Base-by-base conservation (phyloP, 768 basidiomycete genomes). In the Suillus subalutaceus region DNA sequence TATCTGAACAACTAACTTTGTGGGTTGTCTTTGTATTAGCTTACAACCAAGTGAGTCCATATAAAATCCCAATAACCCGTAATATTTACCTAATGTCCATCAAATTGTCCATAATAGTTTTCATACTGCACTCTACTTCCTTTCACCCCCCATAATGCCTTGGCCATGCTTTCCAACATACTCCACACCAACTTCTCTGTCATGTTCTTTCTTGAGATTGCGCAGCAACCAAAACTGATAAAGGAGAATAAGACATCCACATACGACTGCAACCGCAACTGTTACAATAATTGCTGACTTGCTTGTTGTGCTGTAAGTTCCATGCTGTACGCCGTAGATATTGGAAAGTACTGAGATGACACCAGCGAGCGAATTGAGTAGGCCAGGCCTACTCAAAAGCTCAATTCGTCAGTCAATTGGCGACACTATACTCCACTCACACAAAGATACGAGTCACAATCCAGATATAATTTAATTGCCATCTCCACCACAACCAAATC, bases 401-500 rank as follows among this genome's bases (percentile, higher is more conserved):
- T 16, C 15, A 66, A 63, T 58, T 52, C 23, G 52, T 71, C 61
- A 66, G 66, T 23, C 32, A 48, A 58, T 44, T 38, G 26, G 8
- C 50, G 7, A 16, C 18, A n/a, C 1, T 53, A 4, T 46, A 40
- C 58, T 7, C 20, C 40, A 72, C 85, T 64, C 67, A 88, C 87
- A 86, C 63, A 71, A 87, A 88, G 59, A 88, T 79, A 56, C 82
- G 85, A 74, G 86, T 86, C 16, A 83, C 75, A 32, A 84, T 71
- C 87, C 87, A 88, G 62, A 89, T 70, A 69, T 88, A 88, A 67
- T 88, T 89, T 61, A 75, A 76, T 69, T 76, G 79, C 86, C 87
- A 89, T 67, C 80, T 78, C 83, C 85, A 88, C 84, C 86, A 86
- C 26, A 88, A 70, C 79, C 83, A 88, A 35, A 80, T 67, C 87